Base-by-base conservation (phyloP, 495 filamentous ascomycete genomes). In the Trichoderma virens region DNA sequence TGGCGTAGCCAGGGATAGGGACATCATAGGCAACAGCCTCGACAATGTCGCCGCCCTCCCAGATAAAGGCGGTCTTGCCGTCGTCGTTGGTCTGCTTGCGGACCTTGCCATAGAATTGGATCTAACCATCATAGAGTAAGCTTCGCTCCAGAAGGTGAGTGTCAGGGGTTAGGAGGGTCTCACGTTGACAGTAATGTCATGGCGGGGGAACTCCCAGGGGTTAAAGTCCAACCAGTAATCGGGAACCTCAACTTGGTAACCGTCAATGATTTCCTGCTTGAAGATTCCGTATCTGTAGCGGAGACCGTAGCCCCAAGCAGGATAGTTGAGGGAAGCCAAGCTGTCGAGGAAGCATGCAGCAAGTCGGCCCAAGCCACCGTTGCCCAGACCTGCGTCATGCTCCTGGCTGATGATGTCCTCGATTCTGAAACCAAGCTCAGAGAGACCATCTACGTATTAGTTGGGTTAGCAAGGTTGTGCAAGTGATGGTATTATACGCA, bases 211-310 rank as follows among this genome's bases (percentile, higher is more conserved):
- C 71, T 98, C 94, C 94, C 94, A 98, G 6, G 95, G 94, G 80
- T 98, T 98, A 74, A 97, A 97, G 71, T 98, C 94, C 34, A 98
- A 85, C 94, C 94, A 98, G 76, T 98, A 98, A 74, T 98, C 94
- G 25, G 94, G 94, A 59, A 98, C 87, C 70, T 98, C 94, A 60
- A 98, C 90, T 75, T 98, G 94, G 71, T 96, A 98, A 20, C 94
- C 94, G 71, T 98, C 88, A 60, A 97, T 85, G 68, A 98, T 97
- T 80, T 98, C 93, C 78, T 98, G 94, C 80, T 97, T 97, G 86
- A 98, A 98, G 72, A 98, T 98, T 68, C 94, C 94, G 74, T 98
- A 98, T 69, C 91, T 82, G 75, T 98, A 98, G 64, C 94, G 85
- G 68, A 98, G 76, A 20, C 92, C 94, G 69, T 98, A 98, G 43